Base-by-base conservation (phyloP, 106 monocot genomes). In the Acanthochlamys bracteata region DNA sequence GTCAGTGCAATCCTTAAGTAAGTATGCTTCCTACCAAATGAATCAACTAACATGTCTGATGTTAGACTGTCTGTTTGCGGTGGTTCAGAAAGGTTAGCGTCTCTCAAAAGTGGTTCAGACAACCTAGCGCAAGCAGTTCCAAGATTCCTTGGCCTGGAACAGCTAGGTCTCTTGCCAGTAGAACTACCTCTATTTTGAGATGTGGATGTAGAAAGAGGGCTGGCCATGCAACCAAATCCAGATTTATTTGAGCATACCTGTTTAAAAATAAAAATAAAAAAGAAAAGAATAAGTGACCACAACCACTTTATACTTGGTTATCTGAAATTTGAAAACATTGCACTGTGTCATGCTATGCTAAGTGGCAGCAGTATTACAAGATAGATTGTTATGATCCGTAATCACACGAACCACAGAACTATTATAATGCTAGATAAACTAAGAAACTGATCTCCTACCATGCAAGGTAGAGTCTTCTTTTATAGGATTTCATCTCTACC, bases 1-100 rank as follows among this genome's bases (percentile, higher is more conserved):
- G 98, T 92, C 66, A 98, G 69, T 42, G 98, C 88, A 57, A 98
- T 89, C 52, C 98, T 80, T 65, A 98, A 59, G 68, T 98, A 98
- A 61, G 79, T 91, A 59, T 98, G 98, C 57, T 83, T 52, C 67
- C 98, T 80, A 7, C 91, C 91, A 65, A 88, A 92, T 71, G 80
- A 74, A 83, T 98, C 98, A 19, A 86, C 59, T 59, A 98, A 21
- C 83, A 92, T 98, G 61, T 88, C 83, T 7, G 86, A 75, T 25
- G 51, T 23, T 20, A 71, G 22, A 55, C 60, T 75, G 33, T 77
- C 76, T 58, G 60, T 67, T n/a, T 47, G 45, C 16, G 20, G 24
- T 57, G 65, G 6, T 66, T 86, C 76, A 24, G 69, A 25, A 47
- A 55, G 71, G 15, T 39, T 55, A 57, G 90, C 78, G 67, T 45